Evolutionary conservation across 805 yeast genomes (phyloP).

Genomic region (Lipomyces japonicus): DNA sequence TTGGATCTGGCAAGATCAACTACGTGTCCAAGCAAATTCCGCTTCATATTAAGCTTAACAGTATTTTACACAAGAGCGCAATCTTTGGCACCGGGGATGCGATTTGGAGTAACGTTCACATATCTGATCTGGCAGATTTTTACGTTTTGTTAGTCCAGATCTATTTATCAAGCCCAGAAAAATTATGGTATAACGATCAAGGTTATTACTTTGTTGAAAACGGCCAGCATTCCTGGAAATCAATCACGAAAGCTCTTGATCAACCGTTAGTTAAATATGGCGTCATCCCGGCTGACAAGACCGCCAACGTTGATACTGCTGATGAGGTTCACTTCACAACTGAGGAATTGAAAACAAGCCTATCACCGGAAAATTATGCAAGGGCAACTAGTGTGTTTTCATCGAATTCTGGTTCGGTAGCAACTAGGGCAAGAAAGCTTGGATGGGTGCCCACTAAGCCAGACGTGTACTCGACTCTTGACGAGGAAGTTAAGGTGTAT

Average conservation of each 20-base stretch:
- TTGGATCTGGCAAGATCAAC: conserved; percentile 37
- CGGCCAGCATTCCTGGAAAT: conserved; percentile 38
- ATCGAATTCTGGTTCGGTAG: conserved; percentile 16
- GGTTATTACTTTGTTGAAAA: conserved; percentile 42
- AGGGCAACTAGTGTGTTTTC: neutral
- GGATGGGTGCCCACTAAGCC: conserved; percentile 20
- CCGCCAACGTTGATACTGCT: conserved; percentile 6
- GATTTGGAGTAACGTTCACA: conserved; percentile 41
- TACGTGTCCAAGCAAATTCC: conserved; percentile 38
- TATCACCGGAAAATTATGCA: neutral
- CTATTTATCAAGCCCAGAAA: conserved; percentile 29
- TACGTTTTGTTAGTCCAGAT: conserved; percentile 34
- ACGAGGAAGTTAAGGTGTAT: conserved; percentile 26
- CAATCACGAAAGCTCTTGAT: conserved; percentile 33
- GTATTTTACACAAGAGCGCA: conserved; percentile 31
- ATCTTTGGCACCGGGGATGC: conserved; percentile 37
- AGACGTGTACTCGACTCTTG: conserved; percentile 11
- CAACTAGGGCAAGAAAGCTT: conserved; percentile 14
- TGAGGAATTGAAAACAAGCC: neutral
- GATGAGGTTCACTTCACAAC: conserved; percentile 2
- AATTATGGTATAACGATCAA: conserved; percentile 35
- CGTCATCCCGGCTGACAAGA: conserved; percentile 8
- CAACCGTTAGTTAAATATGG: conserved; percentile 26
- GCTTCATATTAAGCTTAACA: conserved; percentile 28
- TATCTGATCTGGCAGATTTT: conserved; percentile 38